A percentile compares a stretch with the other conserved stretches of the same genome.
phyloP scores from a whole-genome alignment of 768 basidiomycete genomes.

The Mrakia hoshinonis region DNA sequence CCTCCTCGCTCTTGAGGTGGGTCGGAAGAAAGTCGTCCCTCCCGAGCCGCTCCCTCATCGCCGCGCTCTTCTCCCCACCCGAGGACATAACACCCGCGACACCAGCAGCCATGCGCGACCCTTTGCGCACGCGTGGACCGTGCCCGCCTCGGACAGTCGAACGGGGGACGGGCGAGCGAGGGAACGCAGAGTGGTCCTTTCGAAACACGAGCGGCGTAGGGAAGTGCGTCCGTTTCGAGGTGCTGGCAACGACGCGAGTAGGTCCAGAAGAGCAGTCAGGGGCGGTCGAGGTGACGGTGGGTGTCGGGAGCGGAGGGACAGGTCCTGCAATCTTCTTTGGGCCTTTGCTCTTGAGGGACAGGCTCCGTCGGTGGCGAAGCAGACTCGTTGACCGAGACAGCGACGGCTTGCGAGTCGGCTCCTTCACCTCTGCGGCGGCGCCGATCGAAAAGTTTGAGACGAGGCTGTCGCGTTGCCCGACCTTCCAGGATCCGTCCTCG shows the following conservation, averaged over 20 bases:
- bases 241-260: background rate
- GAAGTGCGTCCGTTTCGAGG: background rate
- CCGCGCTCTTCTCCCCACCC: no score
- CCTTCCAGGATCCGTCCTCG: constrained; percentile 23
- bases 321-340: no score
- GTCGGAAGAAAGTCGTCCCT: constrained; percentile 25
- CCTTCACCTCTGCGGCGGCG: background rate
- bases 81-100: background rate
- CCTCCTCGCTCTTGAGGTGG: constrained; percentile 27
- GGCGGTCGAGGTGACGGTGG: background rate
- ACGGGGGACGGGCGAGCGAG: constrained; percentile 2
- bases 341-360: constrained; percentile 4
- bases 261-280: background rate
- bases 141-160: background rate
- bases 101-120: background rate
- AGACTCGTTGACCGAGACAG: background rate
- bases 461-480: constrained; percentile 1
- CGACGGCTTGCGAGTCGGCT: background rate
- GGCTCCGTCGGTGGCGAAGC: constrained; percentile 9
- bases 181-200: background rate
- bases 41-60: background rate
- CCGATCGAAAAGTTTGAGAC: constrained; percentile 17
- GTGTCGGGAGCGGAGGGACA: background rate
- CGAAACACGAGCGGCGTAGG: background rate
- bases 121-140: background rate